Evolutionary conservation across 129 eudicot genomes (phyloP), one percentile per base, ranked within the genome.

Genomic region (Ambrosia trifida): DNA sequence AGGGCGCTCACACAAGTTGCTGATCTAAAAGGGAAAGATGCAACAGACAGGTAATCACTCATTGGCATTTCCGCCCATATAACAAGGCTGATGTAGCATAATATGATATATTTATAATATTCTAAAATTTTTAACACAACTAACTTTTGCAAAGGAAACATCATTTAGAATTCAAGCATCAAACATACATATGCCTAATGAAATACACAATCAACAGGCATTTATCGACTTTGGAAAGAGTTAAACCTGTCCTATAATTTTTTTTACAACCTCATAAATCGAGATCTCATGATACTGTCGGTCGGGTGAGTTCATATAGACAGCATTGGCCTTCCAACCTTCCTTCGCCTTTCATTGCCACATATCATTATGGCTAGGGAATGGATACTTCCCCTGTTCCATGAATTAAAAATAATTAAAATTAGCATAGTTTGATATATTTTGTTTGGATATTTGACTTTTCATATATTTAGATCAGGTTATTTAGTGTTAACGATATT

Each of bases 1-100:
- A 17, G 58, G 58, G 17, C 58, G 18, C 58, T 52, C 58, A 17
- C 59, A 52, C 31, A 52, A 52, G 59, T 52, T 52, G 30, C 59
- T 52, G 59, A 52, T 52, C 59, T 52, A 18, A 52, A 52, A 52
- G 59, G 59, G 7, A 18, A 14, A 52, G 59, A 52, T 18, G 59
- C 59, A 18, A 52, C 18, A 6, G 2, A 52, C 31, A 52, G 59
- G 59, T 52, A 17, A 17, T 52, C 31, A 52, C 28, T 52, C 17
- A 16, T 20, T 19, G 19, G 13, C 19, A 49, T 49, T 49, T 49
- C 6, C 8, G 28, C 28, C 13, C 4, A 17, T 47, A 47, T 17
- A 47, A 13, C 53, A 14, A 47, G 17, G 14, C 50, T 8, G 10
- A 9, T 10, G 10, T 10, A 24, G 50, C 50, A 45, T 46, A 46